Evolutionary conservation across 2,329 filamentous ascomycete genomes (phyloP), one percentile per base, ranked within the genome.

Genomic region (Fusarium domesticum): DNA sequence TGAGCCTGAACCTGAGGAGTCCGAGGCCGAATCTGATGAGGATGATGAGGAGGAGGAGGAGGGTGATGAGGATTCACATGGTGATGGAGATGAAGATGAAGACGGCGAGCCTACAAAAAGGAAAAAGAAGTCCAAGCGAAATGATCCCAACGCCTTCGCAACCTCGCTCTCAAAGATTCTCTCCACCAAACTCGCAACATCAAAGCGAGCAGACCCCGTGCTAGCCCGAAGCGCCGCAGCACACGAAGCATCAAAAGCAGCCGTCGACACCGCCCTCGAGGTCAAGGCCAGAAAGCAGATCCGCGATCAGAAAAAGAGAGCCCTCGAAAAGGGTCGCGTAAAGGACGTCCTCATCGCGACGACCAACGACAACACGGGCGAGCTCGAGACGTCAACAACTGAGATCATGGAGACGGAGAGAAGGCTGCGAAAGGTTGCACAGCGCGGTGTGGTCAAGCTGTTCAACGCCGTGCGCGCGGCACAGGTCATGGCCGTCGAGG

Each of bases 381-480:
- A 65, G 47, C 58, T 52, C 53, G 65, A 69, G 53, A 65, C 65
- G 43, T 79, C 78, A 16, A 77, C 77, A 18, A 70, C 70, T 14
- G 72, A 77, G 51, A 76, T 79, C 18, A 64, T 81, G 60, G 88
- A 87, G 61, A 79, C 84, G 58, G 92, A 97, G 74, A 85, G 84
- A 70, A 75, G 81, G 52, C 67, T 97, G 61, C 82, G 87, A 60
- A 93, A 95, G 73, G 89, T 88, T 37, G 91, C 91, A 35, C 89
- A 96, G 69, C 80, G 89, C 42, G 92, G 92, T 80, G 93, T 98
- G 32, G 85, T 97, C 18, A 95, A 92, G 74, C 75, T 98, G 46
- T 98, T 98, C 71, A 96, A 97, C 66, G 93, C 93, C 0, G 90
- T 98, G 23, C 78, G 92, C 35, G 89, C 89, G 17, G 91, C 93